A percentile compares a stretch with the other conserved stretches of the same genome.
Conservation (phyloP, 495 filamentous ascomycete genomes). For the Neurospora sp. region DNA sequence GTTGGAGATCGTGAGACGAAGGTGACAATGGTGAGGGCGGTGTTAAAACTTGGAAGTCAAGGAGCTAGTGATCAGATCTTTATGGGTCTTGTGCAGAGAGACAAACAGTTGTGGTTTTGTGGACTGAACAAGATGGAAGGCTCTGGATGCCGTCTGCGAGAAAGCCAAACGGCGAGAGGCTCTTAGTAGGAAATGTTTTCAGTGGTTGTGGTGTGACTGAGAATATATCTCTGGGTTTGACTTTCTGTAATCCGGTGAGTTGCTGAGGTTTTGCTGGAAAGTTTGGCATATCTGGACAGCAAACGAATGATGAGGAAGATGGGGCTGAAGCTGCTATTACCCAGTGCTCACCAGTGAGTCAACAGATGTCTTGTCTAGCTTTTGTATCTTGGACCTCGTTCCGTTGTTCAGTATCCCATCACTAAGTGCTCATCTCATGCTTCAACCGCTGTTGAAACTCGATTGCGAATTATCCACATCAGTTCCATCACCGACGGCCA, state of each 20-base stretch:
- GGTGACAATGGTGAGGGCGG: background rate
- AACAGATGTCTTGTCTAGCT: background rate
- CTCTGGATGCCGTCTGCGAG: background rate
- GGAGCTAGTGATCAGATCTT: background rate
- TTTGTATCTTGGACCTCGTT: accelerated
- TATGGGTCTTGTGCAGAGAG: background rate
- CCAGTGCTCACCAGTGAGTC: background rate
- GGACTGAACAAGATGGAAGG: background rate
- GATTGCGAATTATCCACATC: accelerated
- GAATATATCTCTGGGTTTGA: background rate
- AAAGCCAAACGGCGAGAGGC: background rate
- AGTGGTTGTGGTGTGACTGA: background rate
- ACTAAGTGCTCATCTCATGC: background rate
- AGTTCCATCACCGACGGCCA: background rate
- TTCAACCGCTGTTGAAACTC: background rate
- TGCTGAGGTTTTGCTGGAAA: background rate
- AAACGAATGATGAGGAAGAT: background rate
- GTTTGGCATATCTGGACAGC: background rate
- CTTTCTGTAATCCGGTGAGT: background rate
- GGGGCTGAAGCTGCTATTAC: background rate
- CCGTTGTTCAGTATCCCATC: too few relatives aligned
- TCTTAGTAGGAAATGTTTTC: background rate
- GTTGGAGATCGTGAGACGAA: background rate
- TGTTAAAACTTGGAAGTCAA: background rate
- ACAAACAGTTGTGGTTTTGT: background rate